Evolutionary conservation across 192 early-diverging fungal species (phyloP).

Genomic region (Backusella luteola): DNA sequence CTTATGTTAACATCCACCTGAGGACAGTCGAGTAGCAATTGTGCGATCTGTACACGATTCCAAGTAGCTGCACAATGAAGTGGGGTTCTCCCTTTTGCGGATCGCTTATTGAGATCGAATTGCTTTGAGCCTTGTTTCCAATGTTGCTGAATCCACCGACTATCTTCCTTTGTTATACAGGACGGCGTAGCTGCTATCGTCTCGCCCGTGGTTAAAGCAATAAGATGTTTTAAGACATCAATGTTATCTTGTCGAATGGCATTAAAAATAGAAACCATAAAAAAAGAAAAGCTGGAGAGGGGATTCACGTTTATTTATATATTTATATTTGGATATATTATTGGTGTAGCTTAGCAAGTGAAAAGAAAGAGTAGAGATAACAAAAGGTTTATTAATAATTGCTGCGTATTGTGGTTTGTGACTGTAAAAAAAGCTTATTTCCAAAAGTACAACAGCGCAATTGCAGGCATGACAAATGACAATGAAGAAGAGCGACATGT

Average conservation of each 20-base stretch:
- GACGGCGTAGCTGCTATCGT: not conserved
- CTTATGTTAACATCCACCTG: constrained; percentile 55
- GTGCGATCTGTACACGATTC: constrained; percentile 38
- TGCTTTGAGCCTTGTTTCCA: constrained; percentile 13
- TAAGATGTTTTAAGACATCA: constrained; percentile 29
- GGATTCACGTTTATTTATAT: not conserved
- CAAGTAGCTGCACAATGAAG: constrained; percentile 44
- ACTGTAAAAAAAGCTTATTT: not conserved
- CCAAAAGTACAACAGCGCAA: not conserved
- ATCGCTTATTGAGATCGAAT: constrained; percentile 42
- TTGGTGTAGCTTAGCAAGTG: not conserved
- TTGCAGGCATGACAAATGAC: too few relatives aligned
- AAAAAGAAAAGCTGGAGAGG: not conserved
- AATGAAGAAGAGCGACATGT: too few relatives aligned
- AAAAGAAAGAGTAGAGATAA: not conserved
- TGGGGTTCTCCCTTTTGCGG: constrained; percentile 37
- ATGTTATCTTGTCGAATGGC: constrained; percentile 37
- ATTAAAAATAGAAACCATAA: constrained; percentile 32
- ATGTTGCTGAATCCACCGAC: constrained; percentile 11
- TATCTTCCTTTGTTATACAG: constrained; percentile 16
- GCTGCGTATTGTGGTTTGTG: not conserved
- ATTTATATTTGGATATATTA: not conserved
- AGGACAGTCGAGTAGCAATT: constrained; percentile 36
- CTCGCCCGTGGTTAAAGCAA: constrained; percentile 12
- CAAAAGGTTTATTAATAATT: not conserved